phyloP scores from a whole-genome alignment of 2,329 filamentous ascomycete species.

The Aureobasidium sp. region DNA sequence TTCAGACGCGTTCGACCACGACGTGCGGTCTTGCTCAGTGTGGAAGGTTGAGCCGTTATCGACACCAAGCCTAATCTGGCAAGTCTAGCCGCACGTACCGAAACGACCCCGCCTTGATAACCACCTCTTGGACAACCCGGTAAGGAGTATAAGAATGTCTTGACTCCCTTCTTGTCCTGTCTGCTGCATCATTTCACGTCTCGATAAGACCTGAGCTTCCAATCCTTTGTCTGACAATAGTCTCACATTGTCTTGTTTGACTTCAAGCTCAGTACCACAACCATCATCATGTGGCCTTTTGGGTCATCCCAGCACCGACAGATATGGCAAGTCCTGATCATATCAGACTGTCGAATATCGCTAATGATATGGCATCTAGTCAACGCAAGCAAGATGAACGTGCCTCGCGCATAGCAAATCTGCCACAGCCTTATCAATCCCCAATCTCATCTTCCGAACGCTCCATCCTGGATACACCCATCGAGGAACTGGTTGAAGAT shows the following conservation, averaged over 20 bases:
- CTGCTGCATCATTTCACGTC: background rate
- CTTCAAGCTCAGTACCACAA: background rate
- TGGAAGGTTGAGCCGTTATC: constrained; percentile 1
- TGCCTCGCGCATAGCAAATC: constrained; percentile 55
- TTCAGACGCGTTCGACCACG: background rate
- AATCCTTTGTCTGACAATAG: background rate
- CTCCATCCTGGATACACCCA: constrained; percentile 61
- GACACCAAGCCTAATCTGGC: background rate
- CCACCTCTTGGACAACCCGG: background rate
- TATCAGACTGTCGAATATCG: too few relatives aligned
- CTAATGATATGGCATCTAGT: constrained; percentile 38
- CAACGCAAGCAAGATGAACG: constrained; percentile 73
- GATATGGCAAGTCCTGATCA: background rate
- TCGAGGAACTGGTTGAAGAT: constrained; percentile 67
- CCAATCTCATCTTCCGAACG: constrained; percentile 58
- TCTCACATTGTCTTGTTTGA: background rate
- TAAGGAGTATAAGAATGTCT: constrained; percentile 1
- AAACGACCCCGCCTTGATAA: background rate
- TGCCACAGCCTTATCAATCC: constrained; percentile 57
- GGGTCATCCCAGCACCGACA: background rate
- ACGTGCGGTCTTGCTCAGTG: background rate
- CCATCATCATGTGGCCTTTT: constrained; percentile 5
- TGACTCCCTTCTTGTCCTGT: background rate
- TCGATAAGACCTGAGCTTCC: background rate
- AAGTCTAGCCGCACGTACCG: background rate